Percentiles rank a stretch among this genome's conserved stretches.
These are phyloP conservation scores for Phalaenopsis hybrid DNA, from an alignment of 116 monocot genomes.

Conservation along the genomic window DNA sequence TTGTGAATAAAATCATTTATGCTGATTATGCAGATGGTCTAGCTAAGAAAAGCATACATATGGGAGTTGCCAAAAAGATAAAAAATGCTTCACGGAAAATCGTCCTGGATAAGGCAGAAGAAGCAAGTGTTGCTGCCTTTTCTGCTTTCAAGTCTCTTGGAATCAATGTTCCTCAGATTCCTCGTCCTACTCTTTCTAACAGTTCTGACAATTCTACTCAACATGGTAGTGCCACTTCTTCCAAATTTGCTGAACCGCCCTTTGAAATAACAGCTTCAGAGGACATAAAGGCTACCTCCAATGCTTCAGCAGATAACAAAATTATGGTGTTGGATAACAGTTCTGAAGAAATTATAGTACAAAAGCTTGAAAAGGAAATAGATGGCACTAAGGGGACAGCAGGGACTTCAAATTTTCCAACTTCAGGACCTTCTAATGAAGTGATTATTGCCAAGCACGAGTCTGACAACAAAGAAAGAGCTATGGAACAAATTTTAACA, in stretches of 20 bases:
- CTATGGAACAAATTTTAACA: background rate
- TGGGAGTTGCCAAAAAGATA: slow-evolving; percentile 93
- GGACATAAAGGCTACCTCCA: slow-evolving; percentile 6
- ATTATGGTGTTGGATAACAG: slow-evolving; percentile 3
- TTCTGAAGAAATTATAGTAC: slow-evolving; percentile 2
- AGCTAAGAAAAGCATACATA: slow-evolving; percentile 51
- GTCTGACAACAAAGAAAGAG: slow-evolving; percentile 6
- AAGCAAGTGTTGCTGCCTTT: slow-evolving; percentile 83
- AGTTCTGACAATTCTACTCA: slow-evolving; percentile 16
- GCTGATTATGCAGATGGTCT: slow-evolving; percentile 33
- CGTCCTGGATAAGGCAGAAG: slow-evolving; percentile 92
- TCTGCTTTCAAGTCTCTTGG: slow-evolving; percentile 86
- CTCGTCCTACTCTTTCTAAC: slow-evolving; percentile 22
- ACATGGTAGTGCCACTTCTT: slow-evolving; percentile 9
- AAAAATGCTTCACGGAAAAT: slow-evolving; percentile 95
- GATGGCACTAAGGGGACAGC: background rate
- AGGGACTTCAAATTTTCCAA: slow-evolving; percentile 2
- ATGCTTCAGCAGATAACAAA: slow-evolving; percentile 2
- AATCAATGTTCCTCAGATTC: slow-evolving; percentile 68
- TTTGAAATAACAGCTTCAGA: slow-evolving; percentile 10
- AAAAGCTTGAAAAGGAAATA: slow-evolving; percentile 1
- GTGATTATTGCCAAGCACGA: background rate
- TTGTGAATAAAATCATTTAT: background rate
- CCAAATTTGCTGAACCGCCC: slow-evolving; percentile 14
- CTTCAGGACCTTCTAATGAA: slow-evolving; percentile 7